These are phyloP conservation scores for Pythium sp. DNA, from an alignment of 352 stramenopile genomes.

Conservation along the genomic window DNA sequence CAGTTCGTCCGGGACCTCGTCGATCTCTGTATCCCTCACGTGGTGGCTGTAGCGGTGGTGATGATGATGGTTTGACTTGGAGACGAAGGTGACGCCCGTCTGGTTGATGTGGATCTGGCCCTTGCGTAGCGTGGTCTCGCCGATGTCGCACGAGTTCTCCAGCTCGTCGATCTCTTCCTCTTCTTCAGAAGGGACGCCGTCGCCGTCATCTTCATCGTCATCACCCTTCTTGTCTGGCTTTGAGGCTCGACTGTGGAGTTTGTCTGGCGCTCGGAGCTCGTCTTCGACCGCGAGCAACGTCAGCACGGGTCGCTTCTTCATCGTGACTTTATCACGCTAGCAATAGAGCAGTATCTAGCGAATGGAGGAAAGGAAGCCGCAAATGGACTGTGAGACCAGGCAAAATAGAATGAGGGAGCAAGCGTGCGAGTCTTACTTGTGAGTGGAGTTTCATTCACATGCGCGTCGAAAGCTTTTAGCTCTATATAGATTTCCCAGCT, in stretches of 20 bases:
- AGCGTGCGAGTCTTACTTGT: background rate
- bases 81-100: constrained; percentile 53
- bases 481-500: background rate
- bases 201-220: constrained; percentile 13
- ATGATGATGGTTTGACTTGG: constrained; percentile 12
- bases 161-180: constrained; percentile 34
- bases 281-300: constrained; percentile 22
- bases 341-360: background rate
- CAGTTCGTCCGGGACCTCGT: constrained; percentile 18
- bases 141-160: constrained; percentile 69
- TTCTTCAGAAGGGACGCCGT: constrained; percentile 10
- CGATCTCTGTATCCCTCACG: constrained; percentile 9
- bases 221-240: constrained; percentile 10
- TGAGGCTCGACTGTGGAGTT: constrained; percentile 1
- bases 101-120: constrained; percentile 62
- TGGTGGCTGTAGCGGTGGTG: constrained; percentile 2
- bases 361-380: background rate
- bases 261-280: constrained; percentile 15
- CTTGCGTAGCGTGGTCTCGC: constrained; percentile 71
- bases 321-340: background rate
- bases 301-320: constrained; percentile 21
- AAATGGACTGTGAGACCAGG: background rate
- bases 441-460: background rate
- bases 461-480: background rate
- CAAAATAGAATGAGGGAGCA: background rate